A percentile compares a stretch with the other conserved stretches of the same genome.
Evolutionary conservation across 371 early-diverging fungal genomes (phyloP).

Genomic region (Lichtheimia corymbifera): DNA sequence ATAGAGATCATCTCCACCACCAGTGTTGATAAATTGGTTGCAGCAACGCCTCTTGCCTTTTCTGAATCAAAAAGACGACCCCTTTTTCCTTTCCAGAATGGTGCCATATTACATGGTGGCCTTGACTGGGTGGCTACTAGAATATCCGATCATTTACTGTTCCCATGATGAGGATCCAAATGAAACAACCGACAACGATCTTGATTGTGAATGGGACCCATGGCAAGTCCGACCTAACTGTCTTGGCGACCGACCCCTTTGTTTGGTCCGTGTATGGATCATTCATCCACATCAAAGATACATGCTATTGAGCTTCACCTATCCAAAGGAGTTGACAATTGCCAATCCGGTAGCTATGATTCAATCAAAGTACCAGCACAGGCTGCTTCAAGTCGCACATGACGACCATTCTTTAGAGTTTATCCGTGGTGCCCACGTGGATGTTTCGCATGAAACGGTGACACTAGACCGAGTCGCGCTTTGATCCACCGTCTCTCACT

Average conservation of each 20-base stretch:
- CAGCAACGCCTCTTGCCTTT: slow-evolving; percentile 22
- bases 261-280: slow-evolving; percentile 24
- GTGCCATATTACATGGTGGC: slow-evolving; percentile 47
- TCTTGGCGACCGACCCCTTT: slow-evolving; percentile 29
- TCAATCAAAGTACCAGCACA: neutral
- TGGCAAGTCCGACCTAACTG: slow-evolving; percentile 42
- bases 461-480: slow-evolving; percentile 18
- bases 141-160: slow-evolving; percentile 48
- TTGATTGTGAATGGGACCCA: slow-evolving; percentile 33
- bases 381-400: neutral
- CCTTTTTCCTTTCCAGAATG: slow-evolving; percentile 5
- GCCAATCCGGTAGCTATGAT: neutral
- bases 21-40: slow-evolving; percentile 23
- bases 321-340: slow-evolving; percentile 12
- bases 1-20: slow-evolving; percentile 4
- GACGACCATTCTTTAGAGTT: neutral
- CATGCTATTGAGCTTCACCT: slow-evolving; percentile 37
- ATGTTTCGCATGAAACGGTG: neutral
- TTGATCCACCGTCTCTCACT: neutral
- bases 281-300: neutral
- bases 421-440: neutral
- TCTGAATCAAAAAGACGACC: slow-evolving; percentile 7
- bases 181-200: neutral
- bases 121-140: slow-evolving; percentile 48
- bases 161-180: slow-evolving; percentile 22